Evolutionary conservation across 441 rosid species (phyloP).

Genomic region (Kokia cookei): DNA sequence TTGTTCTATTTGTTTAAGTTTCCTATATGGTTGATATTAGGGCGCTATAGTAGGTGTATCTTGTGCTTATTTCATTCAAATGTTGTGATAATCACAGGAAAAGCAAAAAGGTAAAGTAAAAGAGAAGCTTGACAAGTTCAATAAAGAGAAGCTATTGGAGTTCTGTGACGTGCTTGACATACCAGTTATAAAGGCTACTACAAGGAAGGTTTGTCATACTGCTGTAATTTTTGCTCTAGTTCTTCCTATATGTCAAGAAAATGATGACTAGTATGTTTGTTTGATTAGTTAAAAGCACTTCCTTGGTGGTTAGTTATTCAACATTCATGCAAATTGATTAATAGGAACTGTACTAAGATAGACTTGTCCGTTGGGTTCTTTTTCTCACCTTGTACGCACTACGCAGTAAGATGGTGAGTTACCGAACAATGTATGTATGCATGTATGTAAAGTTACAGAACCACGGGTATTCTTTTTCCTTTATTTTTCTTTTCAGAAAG

Average conservation of each 20-base stretch:
- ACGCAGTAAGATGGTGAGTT: neutral
- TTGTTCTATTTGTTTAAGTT: neutral
- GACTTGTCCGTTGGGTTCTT: neutral
- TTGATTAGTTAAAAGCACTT: neutral
- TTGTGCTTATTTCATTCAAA: neutral
- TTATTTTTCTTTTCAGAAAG: neutral
- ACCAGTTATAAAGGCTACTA: constrained; percentile 47
- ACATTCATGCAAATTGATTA: constrained; percentile 1
- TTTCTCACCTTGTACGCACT: neutral
- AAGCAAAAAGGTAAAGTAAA: constrained; percentile 73
- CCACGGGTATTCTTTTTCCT: neutral
- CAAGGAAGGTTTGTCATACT: constrained; percentile 60
- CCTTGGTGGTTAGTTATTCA: neutral
- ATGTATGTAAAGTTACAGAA: neutral
- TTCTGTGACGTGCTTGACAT: constrained; percentile 81
- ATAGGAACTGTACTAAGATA: neutral
- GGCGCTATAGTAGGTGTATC: neutral
- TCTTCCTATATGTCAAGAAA: neutral
- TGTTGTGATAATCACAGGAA: constrained; percentile 44
- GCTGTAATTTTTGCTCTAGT: neutral
- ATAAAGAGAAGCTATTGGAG: constrained; percentile 79
- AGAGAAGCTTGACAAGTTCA: constrained; percentile 85
- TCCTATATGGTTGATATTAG: neutral
- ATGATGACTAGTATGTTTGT: neutral
- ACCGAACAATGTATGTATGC: neutral